A percentile compares a stretch with the other conserved stretches of the same genome.
phyloP scores from a whole-genome alignment of 352 stramenopile genomes.

The Phytophthora idaei region DNA sequence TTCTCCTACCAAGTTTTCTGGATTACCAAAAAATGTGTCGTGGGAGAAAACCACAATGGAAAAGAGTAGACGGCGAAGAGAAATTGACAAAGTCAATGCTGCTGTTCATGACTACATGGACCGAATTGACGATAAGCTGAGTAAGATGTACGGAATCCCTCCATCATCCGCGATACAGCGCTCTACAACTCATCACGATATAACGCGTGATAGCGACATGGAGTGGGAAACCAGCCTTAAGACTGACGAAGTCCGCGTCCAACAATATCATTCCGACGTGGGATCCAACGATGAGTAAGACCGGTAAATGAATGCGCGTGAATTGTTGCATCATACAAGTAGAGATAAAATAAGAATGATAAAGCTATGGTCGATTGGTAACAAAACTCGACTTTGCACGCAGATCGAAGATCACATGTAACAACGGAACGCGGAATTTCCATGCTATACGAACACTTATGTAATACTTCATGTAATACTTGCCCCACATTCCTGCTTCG shows the following conservation, averaged over 20 bases:
- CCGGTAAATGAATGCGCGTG: not conserved
- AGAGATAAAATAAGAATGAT: not conserved
- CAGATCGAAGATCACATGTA: too few species aligned
- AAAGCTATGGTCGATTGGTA: too few species aligned
- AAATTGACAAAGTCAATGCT: slow-evolving; percentile 77
- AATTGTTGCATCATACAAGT: not conserved
- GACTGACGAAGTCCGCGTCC: slow-evolving; percentile 15
- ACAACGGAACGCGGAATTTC: too few species aligned
- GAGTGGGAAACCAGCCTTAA: slow-evolving; percentile 21
- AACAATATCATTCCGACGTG: slow-evolving; percentile 21
- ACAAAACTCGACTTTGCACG: too few species aligned
- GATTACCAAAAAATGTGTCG: slow-evolving; percentile 8
- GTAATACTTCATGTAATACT: too few species aligned
- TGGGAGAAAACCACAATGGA: slow-evolving; percentile 7
- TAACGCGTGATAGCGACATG: not conserved
- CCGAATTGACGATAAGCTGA: slow-evolving; percentile 79
- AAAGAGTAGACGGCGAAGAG: slow-evolving; percentile 39
- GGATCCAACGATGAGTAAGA: slow-evolving; percentile 9
- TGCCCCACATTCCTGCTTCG: too few species aligned
- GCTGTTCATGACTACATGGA: slow-evolving; percentile 85
- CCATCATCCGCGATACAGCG: slow-evolving; percentile 42
- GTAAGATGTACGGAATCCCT: slow-evolving; percentile 80
- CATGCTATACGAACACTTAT: too few species aligned
- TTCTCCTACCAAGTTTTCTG: slow-evolving; percentile 1
- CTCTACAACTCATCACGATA: not conserved